Percentiles rank a stretch among this genome's conserved stretches.
These are phyloP conservation scores for Thuidium tamariscinum DNA, from an alignment of 225 moss, liverwort and hornwort species.

Conservation along the genomic window DNA sequence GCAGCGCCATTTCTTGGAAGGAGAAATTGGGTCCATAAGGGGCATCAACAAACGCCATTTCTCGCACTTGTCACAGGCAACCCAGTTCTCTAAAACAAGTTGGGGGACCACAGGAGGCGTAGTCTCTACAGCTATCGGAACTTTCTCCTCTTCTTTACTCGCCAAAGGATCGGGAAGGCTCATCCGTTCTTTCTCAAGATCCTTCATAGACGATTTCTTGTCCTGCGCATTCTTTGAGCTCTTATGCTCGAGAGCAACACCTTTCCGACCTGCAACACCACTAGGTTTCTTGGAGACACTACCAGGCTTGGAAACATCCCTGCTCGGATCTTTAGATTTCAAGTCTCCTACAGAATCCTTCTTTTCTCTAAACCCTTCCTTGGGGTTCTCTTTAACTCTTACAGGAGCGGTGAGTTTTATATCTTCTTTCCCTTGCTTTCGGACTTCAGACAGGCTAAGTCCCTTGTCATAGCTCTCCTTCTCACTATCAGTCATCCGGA, in stretches of 20 bases:
- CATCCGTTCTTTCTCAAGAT: conserved; percentile 28
- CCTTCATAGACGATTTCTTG: conserved; percentile 15
- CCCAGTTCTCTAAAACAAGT: conserved; percentile 78
- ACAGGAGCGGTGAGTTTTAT: conserved; percentile 19
- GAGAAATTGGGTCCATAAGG: conserved; percentile 23
- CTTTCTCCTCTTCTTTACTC: conserved; percentile 18
- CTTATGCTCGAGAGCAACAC: conserved; percentile 20
- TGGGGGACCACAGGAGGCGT: conserved; percentile 16
- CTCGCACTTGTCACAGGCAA: conserved; percentile 77
- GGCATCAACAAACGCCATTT: conserved; percentile 84
- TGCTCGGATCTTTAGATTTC: conserved; percentile 27
- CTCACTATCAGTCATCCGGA: conserved; percentile 4
- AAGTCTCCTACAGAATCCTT: conserved; percentile 38
- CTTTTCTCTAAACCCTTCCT: conserved; percentile 45
- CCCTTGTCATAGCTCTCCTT: conserved; percentile 29
- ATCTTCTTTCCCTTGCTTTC: conserved; percentile 53
- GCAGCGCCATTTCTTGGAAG: conserved; percentile 87
- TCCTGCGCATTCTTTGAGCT: conserved; percentile 28
- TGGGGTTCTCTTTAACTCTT: conserved; percentile 36
- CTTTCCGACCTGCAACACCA: conserved; percentile 20
- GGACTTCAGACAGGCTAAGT: conserved; percentile 9
- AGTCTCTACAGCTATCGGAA: conserved; percentile 5
- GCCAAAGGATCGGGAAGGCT: conserved; percentile 1
- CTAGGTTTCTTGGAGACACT: conserved; percentile 19
- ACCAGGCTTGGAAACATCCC: conserved; percentile 28